Evolutionary conservation across 2,329 filamentous ascomycete species (phyloP), one percentile per base, ranked within the genome.

Genomic region (Claviceps quebecensis): DNA sequence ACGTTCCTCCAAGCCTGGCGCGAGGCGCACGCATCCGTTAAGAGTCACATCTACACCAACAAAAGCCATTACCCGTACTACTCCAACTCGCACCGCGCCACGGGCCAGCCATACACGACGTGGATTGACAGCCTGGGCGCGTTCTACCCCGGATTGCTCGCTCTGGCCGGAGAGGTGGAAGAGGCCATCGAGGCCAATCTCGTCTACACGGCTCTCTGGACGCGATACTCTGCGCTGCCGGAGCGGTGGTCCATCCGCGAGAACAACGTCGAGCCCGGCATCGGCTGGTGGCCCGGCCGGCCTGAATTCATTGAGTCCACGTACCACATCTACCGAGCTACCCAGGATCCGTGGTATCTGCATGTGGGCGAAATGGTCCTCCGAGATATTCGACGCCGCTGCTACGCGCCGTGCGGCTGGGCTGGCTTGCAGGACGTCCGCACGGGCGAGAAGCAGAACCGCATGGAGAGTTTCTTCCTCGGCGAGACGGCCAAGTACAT

Each of bases 391-490:
- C 84, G 86, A 60, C 77, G 87, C 47, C 80, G 91, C 50, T 98
- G 93, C 67, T 89, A 87, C 80, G 88, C 89, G 0, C 77, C 80
- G 55, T 98, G 93, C 60, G 93, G 93, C 41, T 97, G 91, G 89
- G 87, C 91, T 14, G 91, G 91, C 0, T 74, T 97, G 38, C 84
- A 89, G 60, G 84, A 90, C 64, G 86, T 91, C 8, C 73, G 83
- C 37, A 87, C 79, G 5, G 91, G 91, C 3, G 87, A 96, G 67
- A 81, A 88, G 67, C 87, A 80, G 58, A 90, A 98, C 64, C 84
- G 93, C 37, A 97, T 97, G 93, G 93, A 98, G 68, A 97, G 91
- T 64, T 98, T 97, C 74, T 97, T 97, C 62, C 75, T 98, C 1
- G 91, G 93, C 14, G 93, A 98, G 68, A 98, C 93, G 1, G 84